Conservation (phyloP, 306 rosid species). For the Casuarina equisetifolia region DNA sequence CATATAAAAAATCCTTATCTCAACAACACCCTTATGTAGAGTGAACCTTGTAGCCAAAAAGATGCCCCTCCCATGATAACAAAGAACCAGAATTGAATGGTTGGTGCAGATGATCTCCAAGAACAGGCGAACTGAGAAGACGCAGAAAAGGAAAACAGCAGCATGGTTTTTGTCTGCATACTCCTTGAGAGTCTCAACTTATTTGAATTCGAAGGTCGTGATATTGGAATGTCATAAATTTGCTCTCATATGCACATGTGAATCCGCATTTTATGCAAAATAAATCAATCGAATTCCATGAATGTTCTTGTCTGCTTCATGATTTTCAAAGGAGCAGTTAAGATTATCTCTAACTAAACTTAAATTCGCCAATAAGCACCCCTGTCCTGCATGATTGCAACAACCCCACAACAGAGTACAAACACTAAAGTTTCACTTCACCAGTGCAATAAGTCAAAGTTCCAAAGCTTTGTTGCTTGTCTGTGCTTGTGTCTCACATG, state of each 20-base stretch:
- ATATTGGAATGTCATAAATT: slow-evolving; percentile 32
- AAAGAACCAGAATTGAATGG: slow-evolving; percentile 26
- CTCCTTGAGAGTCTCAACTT: slow-evolving; percentile 52
- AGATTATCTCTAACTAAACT: slow-evolving; percentile 51
- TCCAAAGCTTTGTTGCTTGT: slow-evolving; percentile 29
- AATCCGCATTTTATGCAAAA: slow-evolving; percentile 77
- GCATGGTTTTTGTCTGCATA: slow-evolving; percentile 50
- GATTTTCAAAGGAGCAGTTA: slow-evolving; percentile 95
- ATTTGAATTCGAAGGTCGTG: slow-evolving; percentile 49
- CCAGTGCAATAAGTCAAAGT: slow-evolving; percentile 38
- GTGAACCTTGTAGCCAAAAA: background rate
- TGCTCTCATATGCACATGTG: slow-evolving; percentile 63
- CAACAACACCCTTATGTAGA: background rate
- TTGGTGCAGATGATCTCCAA: slow-evolving; percentile 36
- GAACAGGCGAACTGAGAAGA: slow-evolving; percentile 22
- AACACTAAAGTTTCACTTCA: slow-evolving; percentile 27
- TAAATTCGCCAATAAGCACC: slow-evolving; percentile 32
- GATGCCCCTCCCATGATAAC: slow-evolving; percentile 23
- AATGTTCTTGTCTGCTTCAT: slow-evolving; percentile 72
- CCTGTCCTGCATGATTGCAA: slow-evolving; percentile 63
- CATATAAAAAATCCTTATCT: background rate
- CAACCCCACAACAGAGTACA: slow-evolving; percentile 56
- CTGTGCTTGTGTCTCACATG: slow-evolving; percentile 19
- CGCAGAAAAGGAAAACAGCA: slow-evolving; percentile 51
- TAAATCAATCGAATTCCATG: slow-evolving; percentile 43